phyloP scores from a whole-genome alignment of 2,329 filamentous ascomycete genomes.

The Mycosphaerelloides madeirae region DNA sequence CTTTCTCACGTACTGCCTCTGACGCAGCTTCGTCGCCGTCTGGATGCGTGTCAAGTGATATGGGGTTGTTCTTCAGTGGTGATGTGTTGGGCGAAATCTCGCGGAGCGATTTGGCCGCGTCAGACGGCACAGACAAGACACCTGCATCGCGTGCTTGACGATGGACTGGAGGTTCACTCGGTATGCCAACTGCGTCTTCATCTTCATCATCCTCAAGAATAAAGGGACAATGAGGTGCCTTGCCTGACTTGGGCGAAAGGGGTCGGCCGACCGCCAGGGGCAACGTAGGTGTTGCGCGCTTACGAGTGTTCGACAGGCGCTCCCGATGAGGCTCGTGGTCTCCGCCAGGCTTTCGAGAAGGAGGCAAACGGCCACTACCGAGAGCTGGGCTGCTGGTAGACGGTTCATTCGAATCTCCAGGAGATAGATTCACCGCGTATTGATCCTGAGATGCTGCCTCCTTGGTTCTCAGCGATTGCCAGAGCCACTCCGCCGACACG shows the following conservation, averaged over 20 bases:
- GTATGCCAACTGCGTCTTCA: constrained; percentile 10
- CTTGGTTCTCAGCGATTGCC: constrained; percentile 63
- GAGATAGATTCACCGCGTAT: constrained; percentile 21
- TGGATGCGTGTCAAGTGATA: not conserved
- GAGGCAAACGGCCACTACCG: not conserved
- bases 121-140: constrained; percentile 3
- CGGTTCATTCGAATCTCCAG: constrained; percentile 16
- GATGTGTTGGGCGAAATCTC: constrained; percentile 28
- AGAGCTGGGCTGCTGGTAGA: constrained; percentile 15
- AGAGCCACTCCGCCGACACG: constrained; percentile 79
- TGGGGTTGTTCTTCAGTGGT: constrained; percentile 3
- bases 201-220: constrained; percentile 28
- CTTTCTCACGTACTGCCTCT: not conserved
- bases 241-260: not conserved
- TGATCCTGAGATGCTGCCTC: constrained; percentile 46
- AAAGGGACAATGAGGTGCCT: constrained; percentile 18
- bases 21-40: constrained; percentile 9
- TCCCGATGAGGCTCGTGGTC: constrained; percentile 10
- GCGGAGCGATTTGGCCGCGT: constrained; percentile 19
- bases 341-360: too few species aligned
- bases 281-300: constrained; percentile 28
- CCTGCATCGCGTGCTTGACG: not conserved
- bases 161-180: constrained; percentile 1
- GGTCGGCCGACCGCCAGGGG: constrained; percentile 15
- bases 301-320: constrained; percentile 30